A percentile compares a stretch with the other conserved stretches of the same genome.
phyloP scores from a whole-genome alignment of 768 basidiomycete genomes.

The Tylopilus subfusipes region DNA sequence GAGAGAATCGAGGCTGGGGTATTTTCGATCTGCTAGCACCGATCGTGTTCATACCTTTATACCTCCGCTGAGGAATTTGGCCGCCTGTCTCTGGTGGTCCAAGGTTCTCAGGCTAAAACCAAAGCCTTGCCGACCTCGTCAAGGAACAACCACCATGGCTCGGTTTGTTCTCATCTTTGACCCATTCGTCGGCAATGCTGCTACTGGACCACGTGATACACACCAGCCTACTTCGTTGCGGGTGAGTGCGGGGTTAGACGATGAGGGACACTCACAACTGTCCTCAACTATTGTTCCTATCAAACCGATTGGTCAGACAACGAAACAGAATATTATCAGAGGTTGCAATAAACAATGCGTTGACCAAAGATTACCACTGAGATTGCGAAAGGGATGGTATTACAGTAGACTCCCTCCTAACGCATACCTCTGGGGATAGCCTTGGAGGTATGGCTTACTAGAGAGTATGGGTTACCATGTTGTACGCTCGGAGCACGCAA shows the following conservation, averaged over 20 bases:
- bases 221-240: background rate
- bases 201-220: conserved; percentile 1
- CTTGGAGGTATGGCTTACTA: too few relatives aligned
- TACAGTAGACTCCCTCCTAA: too few relatives aligned
- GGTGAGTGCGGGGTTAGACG: background rate
- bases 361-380: background rate
- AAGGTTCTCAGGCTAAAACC: background rate
- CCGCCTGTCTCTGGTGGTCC: background rate
- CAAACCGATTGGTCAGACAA: background rate
- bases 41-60: conserved; percentile 9
- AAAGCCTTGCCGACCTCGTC: background rate
- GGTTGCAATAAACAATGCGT: background rate
- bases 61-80: background rate
- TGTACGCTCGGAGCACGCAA: too few relatives aligned
- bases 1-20: background rate
- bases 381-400: conserved; percentile 1
- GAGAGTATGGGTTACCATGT: too few relatives aligned
- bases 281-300: background rate
- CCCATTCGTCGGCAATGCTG: conserved; percentile 6
- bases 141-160: conserved; percentile 1
- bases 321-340: background rate
- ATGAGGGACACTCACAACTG: background rate
- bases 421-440: too few relatives aligned
- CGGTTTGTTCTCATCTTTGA: conserved; percentile 8
- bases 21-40: background rate